These are phyloP conservation scores for Corynespora cassiicola DNA, from an alignment of 2,329 filamentous ascomycete genomes.

Conservation along the genomic window DNA sequence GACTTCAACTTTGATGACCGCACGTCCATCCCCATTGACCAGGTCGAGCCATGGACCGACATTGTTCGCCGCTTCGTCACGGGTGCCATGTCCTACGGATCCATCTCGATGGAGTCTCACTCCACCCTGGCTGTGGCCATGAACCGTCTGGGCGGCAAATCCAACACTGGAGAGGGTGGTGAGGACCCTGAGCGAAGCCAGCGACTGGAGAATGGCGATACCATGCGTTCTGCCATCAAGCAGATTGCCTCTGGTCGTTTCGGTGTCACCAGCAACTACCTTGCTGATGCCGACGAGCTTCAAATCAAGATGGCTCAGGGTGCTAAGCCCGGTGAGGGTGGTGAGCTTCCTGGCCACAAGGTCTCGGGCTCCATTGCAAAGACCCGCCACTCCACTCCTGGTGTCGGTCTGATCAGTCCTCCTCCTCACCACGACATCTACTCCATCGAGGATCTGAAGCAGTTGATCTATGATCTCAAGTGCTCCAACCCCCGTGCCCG, in stretches of 20 bases:
- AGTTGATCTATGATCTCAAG: slow-evolving; percentile 97
- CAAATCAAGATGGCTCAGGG: slow-evolving; percentile 99
- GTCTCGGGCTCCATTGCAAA: slow-evolving; percentile 92
- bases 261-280: slow-evolving; percentile 92
- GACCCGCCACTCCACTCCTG: slow-evolving; percentile 93
- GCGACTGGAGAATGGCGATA: slow-evolving; percentile 87
- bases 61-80: slow-evolving; percentile 97
- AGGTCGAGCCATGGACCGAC: slow-evolving; percentile 97
- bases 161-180: slow-evolving; percentile 96
- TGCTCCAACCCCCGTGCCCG: slow-evolving; percentile 91
- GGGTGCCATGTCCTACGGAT: slow-evolving; percentile 97
- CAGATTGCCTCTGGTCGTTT: slow-evolving; percentile 96
- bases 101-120: slow-evolving; percentile 98
- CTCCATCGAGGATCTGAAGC: slow-evolving; percentile 97
- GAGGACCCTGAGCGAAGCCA: slow-evolving; percentile 92
- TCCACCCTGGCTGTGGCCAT: slow-evolving; percentile 94
- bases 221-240: slow-evolving; percentile 97
- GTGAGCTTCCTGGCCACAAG: slow-evolving; percentile 96
- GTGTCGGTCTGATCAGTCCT: slow-evolving; percentile 93
- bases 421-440: slow-evolving; percentile 98
- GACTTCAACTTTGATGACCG: slow-evolving; percentile 95
- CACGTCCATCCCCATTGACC: slow-evolving; percentile 86
- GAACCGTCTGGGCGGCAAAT: slow-evolving; percentile 96
- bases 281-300: slow-evolving; percentile 92
- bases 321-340: slow-evolving; percentile 96